Evolutionary conservation across 1,139 yeast genomes (phyloP).

Genomic region (Taiozyma sp.): DNA sequence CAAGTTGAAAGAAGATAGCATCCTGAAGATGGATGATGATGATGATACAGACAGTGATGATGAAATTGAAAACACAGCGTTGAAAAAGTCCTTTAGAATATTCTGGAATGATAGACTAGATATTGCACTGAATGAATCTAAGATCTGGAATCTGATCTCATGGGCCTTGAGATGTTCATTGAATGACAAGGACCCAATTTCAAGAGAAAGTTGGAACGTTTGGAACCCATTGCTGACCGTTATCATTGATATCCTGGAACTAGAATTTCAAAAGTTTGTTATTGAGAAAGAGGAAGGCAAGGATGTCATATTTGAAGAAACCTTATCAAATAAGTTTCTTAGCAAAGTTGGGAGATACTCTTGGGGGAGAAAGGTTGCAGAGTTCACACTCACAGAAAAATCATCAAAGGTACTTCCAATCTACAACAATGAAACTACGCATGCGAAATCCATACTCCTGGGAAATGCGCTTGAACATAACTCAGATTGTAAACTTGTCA

Average conservation of each 20-base stretch:
- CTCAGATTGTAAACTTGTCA: conserved; percentile 1
- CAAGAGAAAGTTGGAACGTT: conserved; percentile 16
- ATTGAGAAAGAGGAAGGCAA: background rate
- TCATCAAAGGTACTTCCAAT: conserved; percentile 5
- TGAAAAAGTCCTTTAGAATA: conserved; percentile 14
- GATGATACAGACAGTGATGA: conserved; percentile 8
- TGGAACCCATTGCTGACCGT: conserved; percentile 18
- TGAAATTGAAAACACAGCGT: conserved; percentile 4
- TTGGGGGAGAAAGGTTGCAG: conserved; percentile 23
- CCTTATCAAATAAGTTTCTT: conserved; percentile 9
- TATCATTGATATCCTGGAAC: conserved; percentile 14
- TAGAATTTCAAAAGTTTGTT: conserved; percentile 11
- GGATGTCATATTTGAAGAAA: conserved; percentile 1
- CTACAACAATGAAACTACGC: conserved; percentile 12
- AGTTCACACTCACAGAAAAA: conserved; percentile 8
- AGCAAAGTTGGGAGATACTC: conserved; percentile 23
- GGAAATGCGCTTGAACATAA: background rate
- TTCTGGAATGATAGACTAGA: conserved; percentile 21
- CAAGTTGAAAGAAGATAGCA: background rate
- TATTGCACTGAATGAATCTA: conserved; percentile 12
- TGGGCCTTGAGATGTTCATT: conserved; percentile 20
- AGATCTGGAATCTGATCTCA: conserved; percentile 17
- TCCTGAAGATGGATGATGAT: background rate
- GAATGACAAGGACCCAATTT: background rate
- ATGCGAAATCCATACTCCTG: conserved; percentile 13